A percentile compares a stretch with the other conserved stretches of the same genome.
Evolutionary conservation across 2,329 filamentous ascomycete genomes (phyloP).

Genomic region (Verticillium albo-atrum): DNA sequence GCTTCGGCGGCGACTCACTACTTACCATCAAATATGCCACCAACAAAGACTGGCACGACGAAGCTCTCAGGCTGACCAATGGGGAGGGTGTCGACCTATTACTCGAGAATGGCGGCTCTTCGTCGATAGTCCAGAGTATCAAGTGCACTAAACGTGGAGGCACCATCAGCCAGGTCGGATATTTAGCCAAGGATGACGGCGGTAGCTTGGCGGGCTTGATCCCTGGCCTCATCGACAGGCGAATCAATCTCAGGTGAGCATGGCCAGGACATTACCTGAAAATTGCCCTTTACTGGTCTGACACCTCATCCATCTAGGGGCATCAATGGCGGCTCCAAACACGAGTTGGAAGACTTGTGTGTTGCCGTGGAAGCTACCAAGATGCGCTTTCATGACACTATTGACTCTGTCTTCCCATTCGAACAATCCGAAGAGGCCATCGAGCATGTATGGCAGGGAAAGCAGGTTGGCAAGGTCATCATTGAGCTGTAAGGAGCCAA

Average conservation of each 20-base stretch:
- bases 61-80: slow-evolving; percentile 24
- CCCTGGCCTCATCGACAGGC: slow-evolving; percentile 29
- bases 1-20: slow-evolving; percentile 16
- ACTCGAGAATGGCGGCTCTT: slow-evolving; percentile 32
- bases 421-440: slow-evolving; percentile 35
- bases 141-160: slow-evolving; percentile 34
- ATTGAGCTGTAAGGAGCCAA: not conserved
- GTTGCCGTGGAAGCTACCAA: slow-evolving; percentile 26
- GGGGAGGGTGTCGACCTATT: slow-evolving; percentile 29
- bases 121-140: slow-evolving; percentile 31
- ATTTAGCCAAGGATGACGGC: slow-evolving; percentile 25
- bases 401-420: slow-evolving; percentile 31
- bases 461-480: slow-evolving; percentile 38
- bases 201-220: slow-evolving; percentile 27
- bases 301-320: slow-evolving; percentile 17
- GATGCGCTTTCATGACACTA: slow-evolving; percentile 30
- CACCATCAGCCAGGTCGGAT: slow-evolving; percentile 37
- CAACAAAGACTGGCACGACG: slow-evolving; percentile 23
- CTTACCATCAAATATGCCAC: slow-evolving; percentile 25
- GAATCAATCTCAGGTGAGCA: slow-evolving; percentile 23
- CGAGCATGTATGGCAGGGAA: slow-evolving; percentile 34
- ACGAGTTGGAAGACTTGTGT: slow-evolving; percentile 33
- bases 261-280: not conserved
- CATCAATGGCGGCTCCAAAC: slow-evolving; percentile 33
- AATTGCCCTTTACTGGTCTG: not conserved